Percentiles rank a stretch among this genome's conserved stretches.
phyloP scores from a whole-genome alignment of 129 eudicot species.

The Flaveria ramosissima region DNA sequence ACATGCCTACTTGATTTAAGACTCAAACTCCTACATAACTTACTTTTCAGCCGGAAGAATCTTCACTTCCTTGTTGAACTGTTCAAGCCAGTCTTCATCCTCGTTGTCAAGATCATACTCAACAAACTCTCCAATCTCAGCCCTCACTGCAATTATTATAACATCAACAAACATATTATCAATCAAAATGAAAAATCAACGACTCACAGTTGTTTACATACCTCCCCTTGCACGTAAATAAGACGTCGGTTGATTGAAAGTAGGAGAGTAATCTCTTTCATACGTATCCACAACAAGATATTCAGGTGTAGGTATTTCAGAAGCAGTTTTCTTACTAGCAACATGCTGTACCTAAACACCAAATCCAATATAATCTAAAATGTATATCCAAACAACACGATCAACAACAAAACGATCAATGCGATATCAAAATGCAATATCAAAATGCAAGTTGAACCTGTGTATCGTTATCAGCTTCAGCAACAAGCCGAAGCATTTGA shows the following conservation, averaged over 20 bases:
- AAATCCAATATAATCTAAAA: not conserved
- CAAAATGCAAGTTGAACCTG: slow-evolving; percentile 25
- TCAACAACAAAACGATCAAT: not conserved
- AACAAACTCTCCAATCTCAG: slow-evolving; percentile 92
- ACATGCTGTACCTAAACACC: slow-evolving; percentile 62
- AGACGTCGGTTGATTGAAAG: slow-evolving; percentile 80
- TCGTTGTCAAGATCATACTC: slow-evolving; percentile 97
- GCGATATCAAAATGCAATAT: not conserved
- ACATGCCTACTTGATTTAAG: not conserved
- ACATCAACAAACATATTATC: slow-evolving; percentile 8
- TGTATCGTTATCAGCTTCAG: slow-evolving; percentile 75
- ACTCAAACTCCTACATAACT: slow-evolving; percentile 2
- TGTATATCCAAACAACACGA: not conserved
- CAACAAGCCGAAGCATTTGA: slow-evolving; percentile 74
- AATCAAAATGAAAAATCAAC: no score
- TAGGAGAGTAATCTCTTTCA: slow-evolving; percentile 89
- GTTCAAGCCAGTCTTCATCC: slow-evolving; percentile 97
- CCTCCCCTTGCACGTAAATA: slow-evolving; percentile 97
- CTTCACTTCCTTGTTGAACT: slow-evolving; percentile 58
- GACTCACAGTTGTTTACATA: slow-evolving; percentile 31
- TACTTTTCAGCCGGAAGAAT: slow-evolving; percentile 76
- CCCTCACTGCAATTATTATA: slow-evolving; percentile 53
- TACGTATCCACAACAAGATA: slow-evolving; percentile 82
- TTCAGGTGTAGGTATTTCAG: slow-evolving; percentile 93
- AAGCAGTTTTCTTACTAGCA: slow-evolving; percentile 62